A percentile compares a stretch with the other conserved stretches of the same genome.
phyloP scores from a whole-genome alignment of 495 filamentous ascomycete species.

The Hyaloscypha finlandica region DNA sequence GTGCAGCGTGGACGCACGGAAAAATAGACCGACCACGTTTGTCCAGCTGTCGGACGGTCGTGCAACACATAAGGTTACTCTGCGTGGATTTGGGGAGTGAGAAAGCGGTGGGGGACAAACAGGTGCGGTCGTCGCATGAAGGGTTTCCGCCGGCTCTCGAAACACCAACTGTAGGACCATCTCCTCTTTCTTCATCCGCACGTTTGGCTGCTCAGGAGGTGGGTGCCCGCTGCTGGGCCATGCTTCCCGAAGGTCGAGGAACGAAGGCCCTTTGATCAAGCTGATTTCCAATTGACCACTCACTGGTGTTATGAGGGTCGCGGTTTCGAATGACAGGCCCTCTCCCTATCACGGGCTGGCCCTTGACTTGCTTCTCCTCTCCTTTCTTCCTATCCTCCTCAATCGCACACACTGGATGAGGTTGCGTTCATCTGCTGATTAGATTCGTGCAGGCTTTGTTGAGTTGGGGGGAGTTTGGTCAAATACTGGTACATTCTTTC shows the following conservation, averaged over 20 bases:
- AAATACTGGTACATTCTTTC: constrained; percentile 1
- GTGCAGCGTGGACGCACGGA: constrained; percentile 1
- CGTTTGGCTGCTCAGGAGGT: not conserved
- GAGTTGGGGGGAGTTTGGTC: constrained; percentile 4
- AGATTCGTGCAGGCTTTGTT: constrained; percentile 8
- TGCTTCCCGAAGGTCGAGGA: not conserved
- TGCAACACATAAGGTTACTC: constrained; percentile 6
- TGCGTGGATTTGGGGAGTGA: constrained; percentile 6
- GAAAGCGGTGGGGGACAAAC: constrained; percentile 9
- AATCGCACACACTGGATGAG: constrained; percentile 19
- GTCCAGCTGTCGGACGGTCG: constrained; percentile 4
- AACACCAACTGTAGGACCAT: constrained; percentile 32
- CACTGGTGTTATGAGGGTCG: not conserved
- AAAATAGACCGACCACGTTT: not conserved
- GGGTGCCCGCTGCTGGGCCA: not conserved
- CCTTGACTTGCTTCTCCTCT: constrained; percentile 2
- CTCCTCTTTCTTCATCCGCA: constrained; percentile 4
- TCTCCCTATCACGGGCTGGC: not conserved
- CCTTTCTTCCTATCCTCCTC: not conserved
- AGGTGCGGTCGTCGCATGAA: constrained; percentile 23
- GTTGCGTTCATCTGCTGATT: constrained; percentile 26
- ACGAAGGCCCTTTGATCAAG: constrained; percentile 1
- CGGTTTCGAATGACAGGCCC: constrained; percentile 10
- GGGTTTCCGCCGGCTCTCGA: constrained; percentile 25
- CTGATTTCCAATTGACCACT: constrained; percentile 6